Base-by-base conservation (phyloP, 352 stramenopile species). In the Globisporangium abappressorium region DNA sequence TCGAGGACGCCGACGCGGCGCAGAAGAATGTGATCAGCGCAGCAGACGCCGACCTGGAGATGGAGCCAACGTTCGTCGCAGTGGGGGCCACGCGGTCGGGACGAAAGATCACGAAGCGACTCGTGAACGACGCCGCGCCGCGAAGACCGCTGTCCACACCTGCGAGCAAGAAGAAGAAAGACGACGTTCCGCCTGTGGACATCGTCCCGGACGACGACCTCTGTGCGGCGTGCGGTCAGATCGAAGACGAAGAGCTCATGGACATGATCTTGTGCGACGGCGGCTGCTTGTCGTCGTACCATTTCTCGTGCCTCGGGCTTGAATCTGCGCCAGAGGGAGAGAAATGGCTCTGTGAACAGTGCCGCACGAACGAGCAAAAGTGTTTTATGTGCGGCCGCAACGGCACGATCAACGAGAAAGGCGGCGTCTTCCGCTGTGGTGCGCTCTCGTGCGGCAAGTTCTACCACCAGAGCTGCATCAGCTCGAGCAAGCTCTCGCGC, bases 211-310 rank as follows among this genome's bases (percentile, higher is more conserved):
- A 95, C 76, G 86, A 94, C 36, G 82, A 91, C 65, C 57, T 94
- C 33, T 97, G 89, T 59, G 82, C 72, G 7, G 70, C 84, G 43
- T 97, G 89, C 64, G 80, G 88, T 28, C 83, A 95, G 69, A 90
- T 93, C 62, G 88, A 97, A 59, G 87, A 94, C 70, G 86, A 92
- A 22, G 75, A 89, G 49, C 62, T 92, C 43, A 89, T 76, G 7
- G 79, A 97, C 57, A 85, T 98, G 75, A 78, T 98, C 14, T 60
- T 98, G 57, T 98, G 95, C 62, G 93, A 98, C 73, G 94, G 93
- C n/a, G 76, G 80, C 2, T 98, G 95, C 66, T 70, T 93, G 34
- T 94, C 93, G 57, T 90, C 92, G 56, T 98, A 97, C 80, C 95
- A 98, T 71, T 91, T 95, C 28, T 90, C 84, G 28, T 98, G 95